Conservation (phyloP, 2,329 filamentous ascomycete genomes). For the Fusarium camptoceras region DNA sequence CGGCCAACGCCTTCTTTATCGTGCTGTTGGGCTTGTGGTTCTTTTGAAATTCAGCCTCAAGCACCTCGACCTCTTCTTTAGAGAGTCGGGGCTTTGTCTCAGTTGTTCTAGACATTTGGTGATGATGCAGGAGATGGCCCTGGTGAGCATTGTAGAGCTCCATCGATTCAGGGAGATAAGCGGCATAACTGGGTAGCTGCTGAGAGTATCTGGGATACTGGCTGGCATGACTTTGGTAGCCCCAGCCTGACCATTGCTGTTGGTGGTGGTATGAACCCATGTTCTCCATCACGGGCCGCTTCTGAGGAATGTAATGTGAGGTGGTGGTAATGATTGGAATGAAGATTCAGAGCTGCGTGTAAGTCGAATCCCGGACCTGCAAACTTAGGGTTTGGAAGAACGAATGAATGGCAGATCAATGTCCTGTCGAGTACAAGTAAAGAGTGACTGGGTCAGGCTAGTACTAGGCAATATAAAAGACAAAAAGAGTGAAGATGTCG, state of each 20-base stretch:
- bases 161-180: constrained; percentile 55
- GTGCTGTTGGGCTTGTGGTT: constrained; percentile 74
- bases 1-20: constrained; percentile 70
- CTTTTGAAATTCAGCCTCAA: constrained; percentile 71
- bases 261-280: constrained; percentile 53
- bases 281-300: constrained; percentile 40
- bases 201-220: constrained; percentile 51
- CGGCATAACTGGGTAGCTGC: constrained; percentile 50
- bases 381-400: constrained; percentile 6
- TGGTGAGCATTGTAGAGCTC: constrained; percentile 54
- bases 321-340: constrained; percentile 36
- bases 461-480: constrained; percentile 27
- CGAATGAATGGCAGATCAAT: constrained; percentile 31
- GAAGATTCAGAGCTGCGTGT: constrained; percentile 25
- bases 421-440: constrained; percentile 28
- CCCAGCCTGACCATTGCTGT: constrained; percentile 53
- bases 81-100: constrained; percentile 66
- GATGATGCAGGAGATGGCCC: constrained; percentile 53
- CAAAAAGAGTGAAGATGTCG: constrained; percentile 41
- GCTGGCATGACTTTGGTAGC: constrained; percentile 47
- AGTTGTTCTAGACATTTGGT: constrained; percentile 56
- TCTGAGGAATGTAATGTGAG: constrained; percentile 28
- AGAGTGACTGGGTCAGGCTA: constrained; percentile 40
- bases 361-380: constrained; percentile 12
- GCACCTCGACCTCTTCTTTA: constrained; percentile 68